These are phyloP conservation scores for Schizochytrium sp. DNA, from an alignment of 108 stramenopile genomes.

Conservation along the genomic window DNA sequence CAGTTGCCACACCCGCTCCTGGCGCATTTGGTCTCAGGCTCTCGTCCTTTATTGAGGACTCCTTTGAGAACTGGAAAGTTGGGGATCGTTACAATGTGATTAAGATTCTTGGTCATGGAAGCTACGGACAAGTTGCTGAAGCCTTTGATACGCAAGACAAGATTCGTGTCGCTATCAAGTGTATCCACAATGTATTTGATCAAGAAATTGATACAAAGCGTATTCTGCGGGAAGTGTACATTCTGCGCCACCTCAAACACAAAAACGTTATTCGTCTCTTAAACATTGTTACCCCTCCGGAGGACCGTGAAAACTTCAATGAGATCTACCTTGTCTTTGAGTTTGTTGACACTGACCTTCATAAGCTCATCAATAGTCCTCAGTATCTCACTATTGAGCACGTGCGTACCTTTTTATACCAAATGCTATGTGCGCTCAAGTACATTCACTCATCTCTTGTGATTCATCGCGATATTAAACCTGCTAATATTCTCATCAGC, in stretches of 20 bases:
- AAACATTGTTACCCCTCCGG: conserved; percentile 82
- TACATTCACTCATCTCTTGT: conserved; percentile 88
- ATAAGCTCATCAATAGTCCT: conserved; percentile 97
- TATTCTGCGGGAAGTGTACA: conserved; percentile 92
- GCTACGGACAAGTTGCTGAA: conserved; percentile 97
- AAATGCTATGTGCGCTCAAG: conserved; percentile 93
- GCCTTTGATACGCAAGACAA: conserved; percentile 80
- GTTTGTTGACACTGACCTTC: conserved; percentile 97
- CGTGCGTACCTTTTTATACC: conserved; percentile 94
- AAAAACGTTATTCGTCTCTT: conserved; percentile 89
- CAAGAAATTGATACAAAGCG: conserved; percentile 90
- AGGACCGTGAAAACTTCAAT: conserved; percentile 65
- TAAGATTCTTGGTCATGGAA: conserved; percentile 89
- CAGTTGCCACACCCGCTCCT: conserved; percentile 49
- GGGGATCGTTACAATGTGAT: conserved; percentile 87
- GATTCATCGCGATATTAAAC: conserved; percentile 90
- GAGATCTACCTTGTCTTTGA: conserved; percentile 77
- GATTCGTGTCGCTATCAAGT: conserved; percentile 91
- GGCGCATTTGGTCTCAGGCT: neutral
- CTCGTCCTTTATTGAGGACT: conserved; percentile 16
- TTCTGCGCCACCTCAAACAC: conserved; percentile 87
- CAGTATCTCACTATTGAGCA: conserved; percentile 97
- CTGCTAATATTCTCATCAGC: conserved; percentile 82
- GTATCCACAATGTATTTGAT: conserved; percentile 91
- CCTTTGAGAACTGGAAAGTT: conserved; percentile 89